Conservation (phyloP, 495 filamentous ascomycete genomes). For the Xylaria palmicola region DNA sequence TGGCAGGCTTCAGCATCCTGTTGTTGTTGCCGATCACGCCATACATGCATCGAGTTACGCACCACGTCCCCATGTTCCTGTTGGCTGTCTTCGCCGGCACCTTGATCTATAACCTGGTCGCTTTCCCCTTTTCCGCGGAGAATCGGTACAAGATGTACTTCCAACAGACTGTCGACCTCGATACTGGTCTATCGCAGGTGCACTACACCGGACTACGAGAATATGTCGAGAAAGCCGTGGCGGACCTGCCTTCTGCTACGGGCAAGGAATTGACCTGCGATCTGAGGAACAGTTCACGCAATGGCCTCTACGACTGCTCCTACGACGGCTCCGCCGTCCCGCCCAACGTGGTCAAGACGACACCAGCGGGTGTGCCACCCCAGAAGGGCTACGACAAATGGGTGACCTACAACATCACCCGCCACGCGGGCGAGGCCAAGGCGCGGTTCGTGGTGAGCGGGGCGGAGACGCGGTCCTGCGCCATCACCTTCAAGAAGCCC, state of each 20-base stretch:
- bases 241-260: constrained; percentile 66
- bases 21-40: constrained; percentile 77
- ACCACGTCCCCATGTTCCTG: constrained; percentile 76
- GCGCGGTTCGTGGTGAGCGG: constrained; percentile 62
- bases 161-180: constrained; percentile 75
- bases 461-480: constrained; percentile 68
- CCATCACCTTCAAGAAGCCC: constrained; percentile 59
- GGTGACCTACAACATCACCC: constrained; percentile 63
- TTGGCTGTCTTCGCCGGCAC: constrained; percentile 73
- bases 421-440: constrained; percentile 33
- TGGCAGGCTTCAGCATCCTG: constrained; percentile 65
- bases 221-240: constrained; percentile 66
- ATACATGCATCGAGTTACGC: constrained; percentile 82
- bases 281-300: constrained; percentile 23
- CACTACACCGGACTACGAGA: constrained; percentile 69
- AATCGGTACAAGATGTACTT: constrained; percentile 87
- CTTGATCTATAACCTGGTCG: constrained; percentile 80
- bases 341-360: constrained; percentile 55
- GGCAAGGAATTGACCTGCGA: constrained; percentile 60
- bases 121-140: constrained; percentile 81
- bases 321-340: constrained; percentile 61
- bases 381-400: constrained; percentile 52
- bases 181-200: constrained; percentile 65
- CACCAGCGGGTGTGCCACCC: constrained; percentile 42
- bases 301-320: constrained; percentile 61